Conservation (phyloP, 2,329 filamentous ascomycete species). For the Epichloe gansuensis region DNA sequence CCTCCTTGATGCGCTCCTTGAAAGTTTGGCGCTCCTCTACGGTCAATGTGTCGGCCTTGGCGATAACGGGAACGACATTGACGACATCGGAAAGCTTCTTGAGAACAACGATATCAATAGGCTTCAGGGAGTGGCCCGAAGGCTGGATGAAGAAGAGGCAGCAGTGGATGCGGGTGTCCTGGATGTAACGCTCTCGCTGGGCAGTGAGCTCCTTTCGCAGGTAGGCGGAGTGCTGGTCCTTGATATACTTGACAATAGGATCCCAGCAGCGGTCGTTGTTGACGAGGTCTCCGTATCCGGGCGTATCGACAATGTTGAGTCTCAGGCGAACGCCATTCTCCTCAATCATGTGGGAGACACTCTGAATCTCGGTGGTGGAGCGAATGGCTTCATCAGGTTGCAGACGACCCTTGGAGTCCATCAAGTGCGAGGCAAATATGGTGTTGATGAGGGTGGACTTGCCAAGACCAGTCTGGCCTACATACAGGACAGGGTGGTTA, state of each 20-base stretch:
- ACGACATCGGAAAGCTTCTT: slow-evolving; percentile 99
- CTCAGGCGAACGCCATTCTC: slow-evolving; percentile 96
- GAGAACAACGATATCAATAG: slow-evolving; percentile 96
- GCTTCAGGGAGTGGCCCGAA: slow-evolving; percentile 94
- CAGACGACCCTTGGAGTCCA: slow-evolving; percentile 95
- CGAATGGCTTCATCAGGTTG: slow-evolving; percentile 85
- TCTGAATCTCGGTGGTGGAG: slow-evolving; percentile 94
- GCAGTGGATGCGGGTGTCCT: slow-evolving; percentile 98
- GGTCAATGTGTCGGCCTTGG: slow-evolving; percentile 93
- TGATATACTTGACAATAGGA: slow-evolving; percentile 99
- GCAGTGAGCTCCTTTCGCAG: slow-evolving; percentile 98
- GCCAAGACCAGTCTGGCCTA: slow-evolving; percentile 95
- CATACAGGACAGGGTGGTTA: slow-evolving; percentile 9
- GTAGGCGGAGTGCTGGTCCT: slow-evolving; percentile 99
- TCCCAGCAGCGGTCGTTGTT: slow-evolving; percentile 99
- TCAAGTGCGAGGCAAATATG: slow-evolving; percentile 98
- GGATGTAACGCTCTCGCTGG: slow-evolving; percentile 97
- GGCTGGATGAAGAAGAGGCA: slow-evolving; percentile 99
- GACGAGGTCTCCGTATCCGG: slow-evolving; percentile 94
- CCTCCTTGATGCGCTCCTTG: slow-evolving; percentile 99
- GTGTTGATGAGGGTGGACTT: slow-evolving; percentile 99
- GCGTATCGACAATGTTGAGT: slow-evolving; percentile 97
- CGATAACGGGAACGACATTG: slow-evolving; percentile 97
- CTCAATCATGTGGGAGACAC: slow-evolving; percentile 96
- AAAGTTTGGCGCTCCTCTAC: slow-evolving; percentile 90